Percentiles rank a stretch among this genome's conserved stretches.
Conservation (phyloP, 108 stramenopile species). For the Skeletonema marinoi region DNA sequence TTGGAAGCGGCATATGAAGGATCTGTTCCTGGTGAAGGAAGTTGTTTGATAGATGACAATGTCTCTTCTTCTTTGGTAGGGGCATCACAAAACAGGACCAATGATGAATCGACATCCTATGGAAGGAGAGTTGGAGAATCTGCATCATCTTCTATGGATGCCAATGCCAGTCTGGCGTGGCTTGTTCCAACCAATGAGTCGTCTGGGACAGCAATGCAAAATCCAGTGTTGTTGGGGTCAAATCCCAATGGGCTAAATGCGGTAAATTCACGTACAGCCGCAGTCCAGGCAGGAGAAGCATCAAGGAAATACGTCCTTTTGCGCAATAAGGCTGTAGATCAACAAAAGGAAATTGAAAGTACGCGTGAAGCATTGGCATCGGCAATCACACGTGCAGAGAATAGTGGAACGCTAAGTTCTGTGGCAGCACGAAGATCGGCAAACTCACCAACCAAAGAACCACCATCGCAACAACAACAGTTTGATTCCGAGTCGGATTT, state of each 20-base stretch:
- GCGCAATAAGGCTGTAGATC: constrained; percentile 6
- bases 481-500: constrained; percentile 15
- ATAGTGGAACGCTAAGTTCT: background rate
- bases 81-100: background rate
- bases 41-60: background rate
- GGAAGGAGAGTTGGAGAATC: constrained; percentile 23
- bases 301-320: constrained; percentile 13
- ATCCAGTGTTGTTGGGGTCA: constrained; percentile 6
- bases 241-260: background rate
- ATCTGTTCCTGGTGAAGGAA: constrained; percentile 16
- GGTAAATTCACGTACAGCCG: background rate
- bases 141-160: background rate
- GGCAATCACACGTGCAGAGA: constrained; percentile 4
- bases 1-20: constrained; percentile 42
- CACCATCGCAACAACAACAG: background rate
- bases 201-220: constrained; percentile 14
- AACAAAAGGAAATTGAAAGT: constrained; percentile 3
- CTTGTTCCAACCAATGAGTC: constrained; percentile 17
- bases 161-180: background rate
- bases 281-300: constrained; percentile 5
- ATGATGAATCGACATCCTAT: background rate
- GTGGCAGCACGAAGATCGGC: background rate
- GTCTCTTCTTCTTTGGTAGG: background rate
- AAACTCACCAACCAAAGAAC: background rate
- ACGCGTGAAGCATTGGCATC: background rate